phyloP scores from a whole-genome alignment of 202 grass and related monocot species.

The Sporobolus alterniflorus region DNA sequence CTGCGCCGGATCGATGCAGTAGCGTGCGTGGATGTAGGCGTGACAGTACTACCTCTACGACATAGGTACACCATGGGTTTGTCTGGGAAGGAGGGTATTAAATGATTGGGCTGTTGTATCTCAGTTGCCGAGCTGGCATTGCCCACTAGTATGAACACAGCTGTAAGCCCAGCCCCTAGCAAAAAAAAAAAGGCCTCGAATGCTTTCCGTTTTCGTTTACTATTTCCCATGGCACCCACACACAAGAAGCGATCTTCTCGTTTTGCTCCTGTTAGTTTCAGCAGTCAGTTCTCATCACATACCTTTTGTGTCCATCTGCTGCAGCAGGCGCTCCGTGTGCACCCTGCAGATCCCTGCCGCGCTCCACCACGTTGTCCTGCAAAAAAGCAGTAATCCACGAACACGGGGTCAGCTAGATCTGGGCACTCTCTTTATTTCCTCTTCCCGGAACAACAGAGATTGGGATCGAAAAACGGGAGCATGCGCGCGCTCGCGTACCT shows the following conservation, averaged over 20 bases:
- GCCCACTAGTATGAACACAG: conserved; percentile 34
- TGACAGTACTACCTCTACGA: neutral
- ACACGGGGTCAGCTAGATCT: conserved; percentile 47
- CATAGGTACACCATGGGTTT: conserved; percentile 34
- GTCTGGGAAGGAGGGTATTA: conserved; percentile 29
- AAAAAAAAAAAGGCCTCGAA: conserved; percentile 49
- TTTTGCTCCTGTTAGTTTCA: conserved; percentile 33
- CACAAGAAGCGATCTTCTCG: too few species aligned
- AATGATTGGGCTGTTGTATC: conserved; percentile 23
- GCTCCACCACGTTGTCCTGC: conserved; percentile 32
- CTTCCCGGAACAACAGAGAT: neutral
- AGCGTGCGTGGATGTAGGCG: neutral
- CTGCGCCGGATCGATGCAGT: neutral
- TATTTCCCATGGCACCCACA: conserved; percentile 8
- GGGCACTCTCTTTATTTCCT: conserved; percentile 18
- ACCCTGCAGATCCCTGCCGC: conserved; percentile 30
- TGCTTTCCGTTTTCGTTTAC: conserved; percentile 41
- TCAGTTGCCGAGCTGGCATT: conserved; percentile 50
- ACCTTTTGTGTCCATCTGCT: conserved; percentile 34
- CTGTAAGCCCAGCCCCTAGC: conserved; percentile 13
- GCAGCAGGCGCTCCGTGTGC: conserved; percentile 27
- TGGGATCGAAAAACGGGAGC: neutral
- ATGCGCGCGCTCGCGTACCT: conserved; percentile 19
- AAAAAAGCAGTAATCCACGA: conserved; percentile 18
- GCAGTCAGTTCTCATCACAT: conserved; percentile 27